Conservation (phyloP, 345 rosid genomes). For the Balakata baccata region DNA sequence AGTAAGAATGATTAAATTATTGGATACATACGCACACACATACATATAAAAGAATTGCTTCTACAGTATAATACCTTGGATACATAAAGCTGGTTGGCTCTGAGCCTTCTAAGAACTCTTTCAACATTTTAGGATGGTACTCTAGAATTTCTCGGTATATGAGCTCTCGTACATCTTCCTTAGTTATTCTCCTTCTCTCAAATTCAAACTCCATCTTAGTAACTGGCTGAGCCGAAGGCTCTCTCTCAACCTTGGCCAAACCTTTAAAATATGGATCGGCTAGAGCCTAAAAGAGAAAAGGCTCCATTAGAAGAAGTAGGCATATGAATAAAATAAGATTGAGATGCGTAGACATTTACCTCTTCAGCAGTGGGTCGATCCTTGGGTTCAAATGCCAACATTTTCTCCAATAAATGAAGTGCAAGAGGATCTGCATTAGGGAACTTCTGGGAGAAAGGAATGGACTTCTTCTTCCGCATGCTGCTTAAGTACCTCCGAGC, state of each 20-base stretch:
- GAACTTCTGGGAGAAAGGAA: conserved; percentile 80
- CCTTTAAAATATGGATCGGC: conserved; percentile 93
- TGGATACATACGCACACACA: no score
- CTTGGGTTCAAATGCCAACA: conserved; percentile 93
- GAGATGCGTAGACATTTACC: conserved; percentile 33
- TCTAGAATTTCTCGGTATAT: conserved; percentile 89
- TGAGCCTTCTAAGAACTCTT: conserved; percentile 79
- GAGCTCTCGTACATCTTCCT: conserved; percentile 92
- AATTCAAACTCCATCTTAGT: conserved; percentile 95
- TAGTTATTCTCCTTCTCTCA: conserved; percentile 90
- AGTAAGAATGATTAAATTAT: not conserved
- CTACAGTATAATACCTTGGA: conserved; percentile 59
- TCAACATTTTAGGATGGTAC: conserved; percentile 94
- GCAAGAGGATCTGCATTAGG: conserved; percentile 94
- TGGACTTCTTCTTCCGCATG: conserved; percentile 85
- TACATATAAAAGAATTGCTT: not conserved
- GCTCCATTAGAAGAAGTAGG: conserved; percentile 15
- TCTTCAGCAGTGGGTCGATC: conserved; percentile 93
- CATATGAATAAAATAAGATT: conserved; percentile 3
- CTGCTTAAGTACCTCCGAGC: conserved; percentile 92
- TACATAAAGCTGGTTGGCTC: conserved; percentile 94
- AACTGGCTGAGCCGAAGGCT: conserved; percentile 93
- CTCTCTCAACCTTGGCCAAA: conserved; percentile 91
- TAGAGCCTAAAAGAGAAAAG: conserved; percentile 70
- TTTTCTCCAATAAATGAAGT: conserved; percentile 75